Percentiles rank a stretch among this genome's conserved stretches.
Conservation (phyloP, 1,284 basidiomycete species). For the Ustilago nuda region DNA sequence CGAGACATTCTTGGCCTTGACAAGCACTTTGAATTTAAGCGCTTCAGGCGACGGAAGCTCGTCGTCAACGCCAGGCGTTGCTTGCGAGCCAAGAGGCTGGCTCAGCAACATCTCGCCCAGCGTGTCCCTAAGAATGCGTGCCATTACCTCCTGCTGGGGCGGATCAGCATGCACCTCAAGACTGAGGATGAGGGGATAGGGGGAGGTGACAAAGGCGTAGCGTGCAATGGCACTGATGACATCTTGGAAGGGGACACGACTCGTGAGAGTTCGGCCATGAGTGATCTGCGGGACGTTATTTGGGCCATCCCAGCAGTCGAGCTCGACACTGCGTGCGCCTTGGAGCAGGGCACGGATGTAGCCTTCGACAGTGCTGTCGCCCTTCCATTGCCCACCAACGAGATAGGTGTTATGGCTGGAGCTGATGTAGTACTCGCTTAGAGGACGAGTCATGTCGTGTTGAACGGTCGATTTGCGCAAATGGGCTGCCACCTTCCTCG, state of each 20-base stretch:
- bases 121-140: constrained; percentile 79
- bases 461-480: constrained; percentile 49
- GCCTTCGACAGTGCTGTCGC: constrained; percentile 92
- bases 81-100: constrained; percentile 57
- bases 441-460: constrained; percentile 78
- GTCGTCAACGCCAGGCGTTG: constrained; percentile 69
- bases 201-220: constrained; percentile 92
- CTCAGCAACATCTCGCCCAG: constrained; percentile 79
- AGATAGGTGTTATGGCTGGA: constrained; percentile 98
- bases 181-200: constrained; percentile 93
- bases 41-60: constrained; percentile 86
- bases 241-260: constrained; percentile 84
- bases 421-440: constrained; percentile 90
- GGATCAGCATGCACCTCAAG: constrained; percentile 90
- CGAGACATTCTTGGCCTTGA: constrained; percentile 75
- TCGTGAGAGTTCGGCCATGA: constrained; percentile 94
- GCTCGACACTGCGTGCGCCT: constrained; percentile 84
- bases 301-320: constrained; percentile 94
- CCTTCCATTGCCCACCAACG: constrained; percentile 91
- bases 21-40: constrained; percentile 81
- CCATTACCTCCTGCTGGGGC: constrained; percentile 85
- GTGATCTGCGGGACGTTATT: constrained; percentile 71
- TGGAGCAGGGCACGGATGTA: constrained; percentile 92
- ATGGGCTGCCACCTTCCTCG: constrained; percentile 39
- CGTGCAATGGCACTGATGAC: constrained; percentile 87